Evolutionary conservation across 2,329 filamentous ascomycete species (phyloP).

Genomic region (Pyrenochaeta sp.): DNA sequence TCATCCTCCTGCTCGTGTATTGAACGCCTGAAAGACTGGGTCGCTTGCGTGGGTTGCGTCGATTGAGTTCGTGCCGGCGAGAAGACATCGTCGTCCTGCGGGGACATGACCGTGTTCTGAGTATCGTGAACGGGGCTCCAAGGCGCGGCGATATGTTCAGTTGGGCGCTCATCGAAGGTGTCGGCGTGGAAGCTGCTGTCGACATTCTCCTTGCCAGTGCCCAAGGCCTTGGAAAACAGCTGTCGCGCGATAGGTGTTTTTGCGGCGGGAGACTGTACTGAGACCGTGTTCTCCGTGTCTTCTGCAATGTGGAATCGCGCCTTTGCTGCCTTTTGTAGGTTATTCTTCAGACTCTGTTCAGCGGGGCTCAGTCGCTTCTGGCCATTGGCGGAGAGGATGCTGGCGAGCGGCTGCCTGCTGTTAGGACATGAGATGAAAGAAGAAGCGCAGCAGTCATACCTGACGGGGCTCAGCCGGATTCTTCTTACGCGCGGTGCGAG

Average conservation of each 20-base stretch:
- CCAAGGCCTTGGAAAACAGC: conserved; percentile 37
- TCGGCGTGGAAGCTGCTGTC: conserved; percentile 30
- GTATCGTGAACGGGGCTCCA: conserved; percentile 34
- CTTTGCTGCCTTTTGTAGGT: conserved; percentile 63
- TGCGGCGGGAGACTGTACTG: conserved; percentile 32
- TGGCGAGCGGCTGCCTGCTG: conserved; percentile 55
- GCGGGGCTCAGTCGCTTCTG: conserved; percentile 62
- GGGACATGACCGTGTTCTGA: conserved; percentile 40
- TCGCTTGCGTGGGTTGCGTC: conserved; percentile 44
- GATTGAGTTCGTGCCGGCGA: conserved; percentile 42
- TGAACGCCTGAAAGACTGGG: conserved; percentile 38
- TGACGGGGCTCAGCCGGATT: conserved; percentile 64
- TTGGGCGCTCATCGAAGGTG: conserved; percentile 53
- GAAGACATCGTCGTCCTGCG: conserved; percentile 42
- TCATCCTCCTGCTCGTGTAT: conserved; percentile 30
- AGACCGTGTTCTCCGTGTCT: conserved; percentile 55
- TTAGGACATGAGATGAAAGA: conserved; percentile 28
- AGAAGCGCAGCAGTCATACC: conserved; percentile 67
- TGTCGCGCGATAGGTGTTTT: conserved; percentile 39
- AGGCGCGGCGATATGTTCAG: conserved; percentile 41
- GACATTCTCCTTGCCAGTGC: conserved; percentile 40
- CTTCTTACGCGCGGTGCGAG: conserved; percentile 72
- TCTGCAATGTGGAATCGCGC: conserved; percentile 69
- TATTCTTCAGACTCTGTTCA: conserved; percentile 58
- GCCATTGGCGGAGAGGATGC: conserved; percentile 57